These are phyloP conservation scores for Globisporangium uncinulatum DNA, from an alignment of 352 stramenopile genomes.

Conservation along the genomic window DNA sequence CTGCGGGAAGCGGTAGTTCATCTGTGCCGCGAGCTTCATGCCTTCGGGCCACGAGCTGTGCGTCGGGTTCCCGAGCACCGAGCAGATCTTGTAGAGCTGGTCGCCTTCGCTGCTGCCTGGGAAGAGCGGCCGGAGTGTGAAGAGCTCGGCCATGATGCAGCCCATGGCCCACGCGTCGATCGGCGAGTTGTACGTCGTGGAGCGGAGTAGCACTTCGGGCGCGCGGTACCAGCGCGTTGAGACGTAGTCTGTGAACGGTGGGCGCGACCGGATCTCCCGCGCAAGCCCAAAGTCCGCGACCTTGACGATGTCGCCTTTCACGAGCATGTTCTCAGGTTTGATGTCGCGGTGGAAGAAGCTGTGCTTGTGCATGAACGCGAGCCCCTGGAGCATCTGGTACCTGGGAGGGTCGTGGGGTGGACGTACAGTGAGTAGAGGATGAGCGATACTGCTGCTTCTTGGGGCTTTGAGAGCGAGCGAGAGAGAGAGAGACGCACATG, in stretches of 20 bases:
- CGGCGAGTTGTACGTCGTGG: constrained; percentile 93
- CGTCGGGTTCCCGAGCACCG: constrained; percentile 91
- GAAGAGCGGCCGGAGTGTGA: constrained; percentile 95
- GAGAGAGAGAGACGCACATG: constrained; percentile 51
- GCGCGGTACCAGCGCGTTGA: constrained; percentile 98
- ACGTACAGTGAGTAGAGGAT: too few species aligned
- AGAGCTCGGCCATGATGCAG: constrained; percentile 98
- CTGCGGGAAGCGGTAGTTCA: constrained; percentile 95
- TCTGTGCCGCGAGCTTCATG: constrained; percentile 92
- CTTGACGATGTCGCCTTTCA: constrained; percentile 95
- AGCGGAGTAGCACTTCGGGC: constrained; percentile 95
- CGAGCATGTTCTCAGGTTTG: constrained; percentile 97
- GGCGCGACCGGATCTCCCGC: constrained; percentile 87
- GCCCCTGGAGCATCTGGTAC: constrained; percentile 95
- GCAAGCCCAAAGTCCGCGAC: constrained; percentile 99
- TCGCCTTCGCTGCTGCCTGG: constrained; percentile 95
- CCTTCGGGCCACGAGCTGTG: constrained; percentile 91
- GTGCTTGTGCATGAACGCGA: constrained; percentile 98
- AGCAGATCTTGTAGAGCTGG: constrained; percentile 97
- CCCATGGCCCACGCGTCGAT: constrained; percentile 98
- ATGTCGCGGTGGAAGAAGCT: constrained; percentile 99
- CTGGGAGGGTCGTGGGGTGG: constrained; percentile 4
- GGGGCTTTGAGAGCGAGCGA: too few species aligned
- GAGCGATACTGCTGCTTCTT: too few species aligned
- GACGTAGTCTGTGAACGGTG: constrained; percentile 97